phyloP scores from a whole-genome alignment of 257 asterid genomes.

The Fraxinus americana region DNA sequence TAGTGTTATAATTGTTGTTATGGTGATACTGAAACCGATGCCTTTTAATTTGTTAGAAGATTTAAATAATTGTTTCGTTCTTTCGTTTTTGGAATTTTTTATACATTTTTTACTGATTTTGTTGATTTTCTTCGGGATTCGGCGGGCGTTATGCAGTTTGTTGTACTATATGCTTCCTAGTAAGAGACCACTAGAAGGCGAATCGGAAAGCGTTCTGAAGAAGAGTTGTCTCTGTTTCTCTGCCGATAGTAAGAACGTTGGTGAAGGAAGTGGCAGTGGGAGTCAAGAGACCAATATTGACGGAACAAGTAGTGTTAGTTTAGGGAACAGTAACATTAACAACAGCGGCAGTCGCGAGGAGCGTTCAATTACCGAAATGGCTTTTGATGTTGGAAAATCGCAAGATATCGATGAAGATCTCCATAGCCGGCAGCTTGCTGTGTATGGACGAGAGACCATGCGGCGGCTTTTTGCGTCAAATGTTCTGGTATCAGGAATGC shows the following conservation, averaged over 20 bases:
- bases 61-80: slow-evolving; percentile 23
- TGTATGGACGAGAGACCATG: slow-evolving; percentile 96
- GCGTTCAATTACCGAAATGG: slow-evolving; percentile 69
- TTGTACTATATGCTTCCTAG: slow-evolving; percentile 96
- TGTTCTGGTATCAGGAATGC: slow-evolving; percentile 84
- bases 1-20: slow-evolving; percentile 9
- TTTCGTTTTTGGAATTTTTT: slow-evolving; percentile 18
- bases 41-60: slow-evolving; percentile 22
- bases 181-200: slow-evolving; percentile 91
- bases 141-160: slow-evolving; percentile 62
- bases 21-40: slow-evolving; percentile 32
- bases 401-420: slow-evolving; percentile 95
- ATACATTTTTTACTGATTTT: slow-evolving; percentile 35
- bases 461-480: slow-evolving; percentile 84
- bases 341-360: slow-evolving; percentile 38
- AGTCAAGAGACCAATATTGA: slow-evolving; percentile 35
- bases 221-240: slow-evolving; percentile 52
- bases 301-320: slow-evolving; percentile 26
- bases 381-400: slow-evolving; percentile 73
- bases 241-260: slow-evolving; percentile 22
- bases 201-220: slow-evolving; percentile 48
- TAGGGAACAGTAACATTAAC: slow-evolving; percentile 43
- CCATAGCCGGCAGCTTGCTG: slow-evolving; percentile 96
- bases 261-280: slow-evolving; percentile 7
- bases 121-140: slow-evolving; percentile 53